Base-by-base conservation (phyloP, 1,284 basidiomycete genomes). In the Apiotrichum sp. region DNA sequence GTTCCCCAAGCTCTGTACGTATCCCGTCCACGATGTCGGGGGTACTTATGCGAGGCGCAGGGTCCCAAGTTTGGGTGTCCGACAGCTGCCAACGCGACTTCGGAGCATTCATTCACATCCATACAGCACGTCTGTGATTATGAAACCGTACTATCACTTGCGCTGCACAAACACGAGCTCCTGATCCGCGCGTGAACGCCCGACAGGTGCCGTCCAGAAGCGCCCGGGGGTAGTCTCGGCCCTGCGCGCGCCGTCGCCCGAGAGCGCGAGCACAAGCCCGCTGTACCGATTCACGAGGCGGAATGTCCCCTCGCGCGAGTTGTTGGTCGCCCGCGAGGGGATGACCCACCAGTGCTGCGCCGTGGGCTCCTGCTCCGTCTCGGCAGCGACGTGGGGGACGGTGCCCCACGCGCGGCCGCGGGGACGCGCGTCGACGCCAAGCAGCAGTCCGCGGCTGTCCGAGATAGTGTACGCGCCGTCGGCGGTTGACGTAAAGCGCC, bases 261-360 rank as follows among this genome's bases (percentile, higher is more conserved):
- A 50, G 14, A 50, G 13, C 2, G 39, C 31, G 29, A 49, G 47
- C 35, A 31, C 10, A 31, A 49, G 47, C 33, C 47, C 47, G 3
- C 22, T 32, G 45, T 50, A 49, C 14, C 47, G 36, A 38, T 49
- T 49, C 11, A 49, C 47, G 38, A 49, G 16, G 16, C 47, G 47
- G 11, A 49, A 22, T 2, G 47, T 31, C 6, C 47, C 47, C 8
- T 29, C 13, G 29, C 5, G 31, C 4, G 22, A 10, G 47, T 49
- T 49, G 38, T 31, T 32, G 7, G 9, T n/a, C 11, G 39, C 31
- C 49, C 38, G 47, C 32, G 9, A 14, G 31, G 40, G 49, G n/a
- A 50, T 41, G 40, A 50, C 32, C 49, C 49, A 50, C 49, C 49
- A 50, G n/a, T 50, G 49, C 39, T 42, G 49, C 13, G 14, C 22